Conservation (phyloP, 192 early-diverging fungal genomes). For the Dimargaris verticillata region DNA sequence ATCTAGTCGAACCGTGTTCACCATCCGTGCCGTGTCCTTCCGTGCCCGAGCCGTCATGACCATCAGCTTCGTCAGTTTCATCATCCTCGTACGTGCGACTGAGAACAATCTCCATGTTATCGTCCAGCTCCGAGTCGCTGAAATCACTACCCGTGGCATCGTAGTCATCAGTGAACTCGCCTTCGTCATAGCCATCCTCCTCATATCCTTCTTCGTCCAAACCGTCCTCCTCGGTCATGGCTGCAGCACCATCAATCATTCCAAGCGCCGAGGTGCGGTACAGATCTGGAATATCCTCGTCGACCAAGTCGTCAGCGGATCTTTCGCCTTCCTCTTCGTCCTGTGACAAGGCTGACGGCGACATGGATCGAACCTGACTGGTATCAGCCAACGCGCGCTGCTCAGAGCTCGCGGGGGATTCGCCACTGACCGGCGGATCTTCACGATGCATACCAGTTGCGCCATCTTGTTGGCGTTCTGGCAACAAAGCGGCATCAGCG, state of each 20-base stretch:
- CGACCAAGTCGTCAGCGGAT: slow-evolving; percentile 30
- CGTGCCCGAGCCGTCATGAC: slow-evolving; percentile 32
- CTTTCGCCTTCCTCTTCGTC: too few relatives aligned
- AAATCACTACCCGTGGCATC: slow-evolving; percentile 35
- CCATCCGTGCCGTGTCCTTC: slow-evolving; percentile 17
- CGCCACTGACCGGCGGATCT: too few relatives aligned
- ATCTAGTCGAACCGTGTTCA: slow-evolving; percentile 25
- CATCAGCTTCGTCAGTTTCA: slow-evolving; percentile 19
- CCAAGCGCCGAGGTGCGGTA: slow-evolving; percentile 71
- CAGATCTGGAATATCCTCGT: slow-evolving; percentile 56
- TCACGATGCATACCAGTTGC: too few relatives aligned
- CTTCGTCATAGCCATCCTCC: slow-evolving; percentile 54
- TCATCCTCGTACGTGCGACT: slow-evolving; percentile 13
- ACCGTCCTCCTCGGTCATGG: slow-evolving; percentile 53
- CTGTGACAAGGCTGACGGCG: too few relatives aligned
- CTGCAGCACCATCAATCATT: slow-evolving; percentile 51
- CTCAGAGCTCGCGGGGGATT: too few relatives aligned
- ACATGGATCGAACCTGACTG: too few relatives aligned
- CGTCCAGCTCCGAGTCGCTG: slow-evolving; percentile 38
- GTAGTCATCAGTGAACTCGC: slow-evolving; percentile 21
- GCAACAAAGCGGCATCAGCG: too few relatives aligned
- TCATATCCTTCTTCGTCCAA: slow-evolving; percentile 47
- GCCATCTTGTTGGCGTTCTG: too few relatives aligned
- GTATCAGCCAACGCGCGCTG: too few relatives aligned
- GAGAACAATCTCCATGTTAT: slow-evolving; percentile 22